These are phyloP conservation scores for Xylariaceae sp. DNA, from an alignment of 2,329 filamentous ascomycete species.

Conservation along the genomic window DNA sequence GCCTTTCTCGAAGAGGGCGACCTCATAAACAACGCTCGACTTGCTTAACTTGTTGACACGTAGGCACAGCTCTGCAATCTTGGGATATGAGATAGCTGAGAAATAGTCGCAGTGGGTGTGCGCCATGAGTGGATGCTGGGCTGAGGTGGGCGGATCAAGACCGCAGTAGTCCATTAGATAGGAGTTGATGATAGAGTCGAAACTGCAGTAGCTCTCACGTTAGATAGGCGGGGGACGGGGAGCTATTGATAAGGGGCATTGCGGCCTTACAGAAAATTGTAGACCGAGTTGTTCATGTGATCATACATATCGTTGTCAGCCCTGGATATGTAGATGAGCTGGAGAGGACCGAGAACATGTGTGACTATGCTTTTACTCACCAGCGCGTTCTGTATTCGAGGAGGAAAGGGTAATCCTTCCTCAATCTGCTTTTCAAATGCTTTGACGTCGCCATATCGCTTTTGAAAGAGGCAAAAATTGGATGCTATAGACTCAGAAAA, in stretches of 20 bases:
- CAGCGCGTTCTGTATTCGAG: conserved; percentile 85
- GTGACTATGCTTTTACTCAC: conserved; percentile 40
- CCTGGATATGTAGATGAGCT: conserved; percentile 44
- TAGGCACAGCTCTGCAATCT: conserved; percentile 74
- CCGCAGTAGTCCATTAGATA: conserved; percentile 79
- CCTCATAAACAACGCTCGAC: conserved; percentile 85
- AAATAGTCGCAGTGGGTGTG: conserved; percentile 86
- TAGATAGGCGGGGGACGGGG: not conserved
- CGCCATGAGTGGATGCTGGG: conserved; percentile 78
- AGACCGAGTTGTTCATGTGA: conserved; percentile 88
- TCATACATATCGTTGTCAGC: conserved; percentile 93
- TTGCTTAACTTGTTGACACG: conserved; percentile 80
- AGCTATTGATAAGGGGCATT: not conserved
- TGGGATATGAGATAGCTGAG: conserved; percentile 74
- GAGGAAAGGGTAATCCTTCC: conserved; percentile 71
- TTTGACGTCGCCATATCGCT: conserved; percentile 31
- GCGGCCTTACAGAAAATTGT: conserved; percentile 71
- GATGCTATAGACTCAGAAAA: no score
- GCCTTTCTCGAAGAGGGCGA: conserved; percentile 77
- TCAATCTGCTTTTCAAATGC: conserved; percentile 56
- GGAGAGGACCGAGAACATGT: not conserved
- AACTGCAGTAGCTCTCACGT: conserved; percentile 41
- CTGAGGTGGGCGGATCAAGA: conserved; percentile 64
- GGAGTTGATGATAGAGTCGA: conserved; percentile 85
- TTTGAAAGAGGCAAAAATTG: no score